Evolutionary conservation across 805 yeast species (phyloP), one percentile per base, ranked within the genome.

Genomic region (Wickerhamiella dianesei): DNA sequence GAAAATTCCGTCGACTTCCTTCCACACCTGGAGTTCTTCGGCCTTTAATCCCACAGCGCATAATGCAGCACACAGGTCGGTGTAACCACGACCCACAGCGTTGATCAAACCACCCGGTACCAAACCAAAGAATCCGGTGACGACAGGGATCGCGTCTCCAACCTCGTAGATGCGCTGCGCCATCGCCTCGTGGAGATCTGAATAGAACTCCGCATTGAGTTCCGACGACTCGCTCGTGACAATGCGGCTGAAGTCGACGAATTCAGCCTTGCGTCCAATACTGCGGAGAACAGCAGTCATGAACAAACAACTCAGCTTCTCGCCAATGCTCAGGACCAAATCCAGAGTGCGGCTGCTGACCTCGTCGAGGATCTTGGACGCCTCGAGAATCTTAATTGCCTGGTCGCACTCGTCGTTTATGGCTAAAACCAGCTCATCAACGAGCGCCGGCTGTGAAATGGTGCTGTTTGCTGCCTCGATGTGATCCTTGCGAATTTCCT

Each of bases 1-100:
- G 70, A 92, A 92, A 37, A 92, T 92, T 57, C 98, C 98, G 63
- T 92, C 98, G 45, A 92, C 98, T 69, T 92, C 98, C 59, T 92
- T 92, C 98, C 98, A 92, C 44, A 92, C 85, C 68, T 92, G 98
- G 52, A 92, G 72, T 66, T 92, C 98, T 41, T 86, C 94, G 3
- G 97, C 96, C 52, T 73, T 76, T 44, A 82, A 66, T 1, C 96
- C 98, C 22, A 92, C 97, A 0, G 98, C 96, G 37, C 87, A 75
- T 59, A 92, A 72, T 1, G 97, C 98, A 17, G 98, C 98, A 71
- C 98, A 92, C 56, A 92, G 70, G 64, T 92, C 98, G 8, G 98
- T 92, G 66, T 92, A 92, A 36, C 98, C 98, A 61, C 98, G 79
- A 41, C 98, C 98, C 48, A 92, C 95, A 45, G 94, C 85, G 58